These are phyloP conservation scores for Passalora sequoiae DNA, from an alignment of 2,329 filamentous ascomycete species.

Conservation along the genomic window DNA sequence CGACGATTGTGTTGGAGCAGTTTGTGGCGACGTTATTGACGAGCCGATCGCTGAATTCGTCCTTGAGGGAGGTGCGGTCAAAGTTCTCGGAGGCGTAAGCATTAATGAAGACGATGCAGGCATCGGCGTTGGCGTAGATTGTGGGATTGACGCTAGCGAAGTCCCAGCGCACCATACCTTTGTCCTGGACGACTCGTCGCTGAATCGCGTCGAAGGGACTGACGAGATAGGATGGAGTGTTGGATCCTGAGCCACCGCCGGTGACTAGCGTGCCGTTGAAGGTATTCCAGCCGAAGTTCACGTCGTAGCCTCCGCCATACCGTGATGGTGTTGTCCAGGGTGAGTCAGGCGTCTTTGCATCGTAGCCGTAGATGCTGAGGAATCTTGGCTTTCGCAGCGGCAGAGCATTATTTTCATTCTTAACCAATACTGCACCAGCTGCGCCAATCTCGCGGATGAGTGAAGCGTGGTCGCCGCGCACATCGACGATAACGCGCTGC, in stretches of 20 bases:
- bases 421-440: conserved; percentile 56
- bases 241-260: conserved; percentile 17
- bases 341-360: conserved; percentile 28
- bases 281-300: conserved; percentile 34
- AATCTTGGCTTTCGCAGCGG: conserved; percentile 46
- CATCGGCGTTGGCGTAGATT: conserved; percentile 26
- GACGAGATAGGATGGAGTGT: conserved; percentile 19
- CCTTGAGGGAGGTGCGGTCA: conserved; percentile 27
- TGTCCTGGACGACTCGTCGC: conserved; percentile 18
- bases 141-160: conserved; percentile 24
- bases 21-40: conserved; percentile 29
- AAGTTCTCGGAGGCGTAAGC: conserved; percentile 27
- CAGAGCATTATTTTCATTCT: conserved; percentile 56
- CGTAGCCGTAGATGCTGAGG: conserved; percentile 38
- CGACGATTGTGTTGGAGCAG: conserved; percentile 31
- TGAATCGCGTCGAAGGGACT: conserved; percentile 25
- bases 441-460: conserved; percentile 42
- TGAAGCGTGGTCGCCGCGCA: conserved; percentile 48
- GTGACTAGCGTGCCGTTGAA: conserved; percentile 22
- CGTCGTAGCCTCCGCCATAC: conserved; percentile 38
- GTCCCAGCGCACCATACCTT: conserved; percentile 25
- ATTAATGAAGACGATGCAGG: conserved; percentile 33
- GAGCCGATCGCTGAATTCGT: conserved; percentile 26
- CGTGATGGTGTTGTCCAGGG: conserved; percentile 37
- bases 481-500: conserved; percentile 51